phyloP scores from a whole-genome alignment of 2,329 filamentous ascomycete genomes.

The Elsinoe ampelina region DNA sequence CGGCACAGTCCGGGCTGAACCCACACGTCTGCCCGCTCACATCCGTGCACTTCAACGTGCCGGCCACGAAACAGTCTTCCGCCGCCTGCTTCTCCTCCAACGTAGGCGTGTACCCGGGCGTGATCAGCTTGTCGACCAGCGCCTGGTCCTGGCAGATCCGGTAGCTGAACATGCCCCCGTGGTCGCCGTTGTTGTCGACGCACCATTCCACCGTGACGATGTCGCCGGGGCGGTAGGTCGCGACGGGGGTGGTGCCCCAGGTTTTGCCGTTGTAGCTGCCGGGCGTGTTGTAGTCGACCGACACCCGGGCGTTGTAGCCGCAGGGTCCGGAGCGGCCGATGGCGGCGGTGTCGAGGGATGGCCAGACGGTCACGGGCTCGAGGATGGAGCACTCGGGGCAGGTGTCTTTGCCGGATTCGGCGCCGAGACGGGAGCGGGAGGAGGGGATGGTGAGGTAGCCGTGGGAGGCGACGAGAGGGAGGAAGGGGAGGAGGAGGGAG shows the following conservation, averaged over 20 bases:
- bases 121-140: slow-evolving; percentile 2
- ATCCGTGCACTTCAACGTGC: slow-evolving; percentile 9
- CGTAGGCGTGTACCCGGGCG: background rate
- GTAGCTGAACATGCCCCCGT: slow-evolving; percentile 9
- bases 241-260: background rate
- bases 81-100: slow-evolving; percentile 3
- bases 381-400: slow-evolving; percentile 8
- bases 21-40: slow-evolving; percentile 1
- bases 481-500: background rate
- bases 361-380: slow-evolving; percentile 7
- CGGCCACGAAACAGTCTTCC: slow-evolving; percentile 5
- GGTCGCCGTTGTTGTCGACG: slow-evolving; percentile 10
- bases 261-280: slow-evolving; percentile 3
- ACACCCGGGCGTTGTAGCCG: slow-evolving; percentile 9
- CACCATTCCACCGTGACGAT: slow-evolving; percentile 1
- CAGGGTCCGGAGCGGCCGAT: slow-evolving; percentile 11
- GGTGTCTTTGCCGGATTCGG: slow-evolving; percentile 10
- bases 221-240: background rate
- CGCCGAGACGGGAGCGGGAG: slow-evolving; percentile 2
- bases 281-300: slow-evolving; percentile 8
- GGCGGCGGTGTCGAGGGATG: background rate
- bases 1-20: background rate
- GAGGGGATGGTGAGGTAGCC: slow-evolving; percentile 10
- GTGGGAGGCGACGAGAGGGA: background rate
- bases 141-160: slow-evolving; percentile 8